phyloP scores from a whole-genome alignment of 208 protist species.

The Novymonas esmeraldas region DNA sequence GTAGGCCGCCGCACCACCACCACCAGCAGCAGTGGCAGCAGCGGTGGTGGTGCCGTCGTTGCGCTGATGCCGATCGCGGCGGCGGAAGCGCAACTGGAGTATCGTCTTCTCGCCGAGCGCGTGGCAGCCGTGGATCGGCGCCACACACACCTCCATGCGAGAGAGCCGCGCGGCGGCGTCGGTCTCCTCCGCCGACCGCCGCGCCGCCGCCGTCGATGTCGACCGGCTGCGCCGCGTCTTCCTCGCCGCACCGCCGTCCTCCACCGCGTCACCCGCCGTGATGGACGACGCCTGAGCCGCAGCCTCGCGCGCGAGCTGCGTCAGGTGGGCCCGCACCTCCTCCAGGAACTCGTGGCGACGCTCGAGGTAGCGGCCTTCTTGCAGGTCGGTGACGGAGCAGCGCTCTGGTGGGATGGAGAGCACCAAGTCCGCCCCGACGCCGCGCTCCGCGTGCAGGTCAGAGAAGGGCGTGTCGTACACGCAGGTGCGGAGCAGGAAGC shows the following conservation, averaged over 20 bases:
- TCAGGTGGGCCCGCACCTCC: constrained; percentile 60
- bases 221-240: constrained; percentile 1
- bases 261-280: not conserved
- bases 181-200: too few species aligned
- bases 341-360: constrained; percentile 66
- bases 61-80: constrained; percentile 19
- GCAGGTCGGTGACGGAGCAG: constrained; percentile 71
- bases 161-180: constrained; percentile 33
- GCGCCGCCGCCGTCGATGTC: too few species aligned
- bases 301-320: constrained; percentile 21
- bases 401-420: constrained; percentile 57
- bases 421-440: constrained; percentile 76
- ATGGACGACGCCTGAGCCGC: constrained; percentile 8
- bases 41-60: too few species aligned
- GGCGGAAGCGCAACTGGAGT: constrained; percentile 64
- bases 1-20: constrained; percentile 3
- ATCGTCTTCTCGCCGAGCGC: constrained; percentile 60
- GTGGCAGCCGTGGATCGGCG: constrained; percentile 67
- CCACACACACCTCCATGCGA: constrained; percentile 52
- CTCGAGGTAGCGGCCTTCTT: constrained; percentile 72
- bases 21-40: not conserved
- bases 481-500: constrained; percentile 81
- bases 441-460: constrained; percentile 50
- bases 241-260: constrained; percentile 13
- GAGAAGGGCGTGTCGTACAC: constrained; percentile 66